Evolutionary conservation across 768 basidiomycete species (phyloP), one percentile per base, ranked within the genome.

Genomic region (Kwoniella sp.): DNA sequence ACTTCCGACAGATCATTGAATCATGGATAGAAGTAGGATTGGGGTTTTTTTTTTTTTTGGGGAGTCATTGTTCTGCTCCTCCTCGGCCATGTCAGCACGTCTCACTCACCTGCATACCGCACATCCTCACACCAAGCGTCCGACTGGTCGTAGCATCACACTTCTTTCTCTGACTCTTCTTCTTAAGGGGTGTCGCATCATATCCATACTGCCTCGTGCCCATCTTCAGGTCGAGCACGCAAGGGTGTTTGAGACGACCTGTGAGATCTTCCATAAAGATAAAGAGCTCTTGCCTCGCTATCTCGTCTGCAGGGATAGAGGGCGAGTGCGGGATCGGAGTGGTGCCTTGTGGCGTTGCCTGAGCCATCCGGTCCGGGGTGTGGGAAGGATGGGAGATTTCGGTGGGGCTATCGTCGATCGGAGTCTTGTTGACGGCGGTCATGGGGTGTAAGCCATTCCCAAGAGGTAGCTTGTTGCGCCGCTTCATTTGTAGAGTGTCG

Each of bases 201-300:
- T 95, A 90, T 22, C 96, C 96, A 81, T 98, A 97, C 82, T 99
- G 96, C 34, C 96, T 85, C 30, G 94, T 97, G n/a, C 96, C 96
- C 96, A 98, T 98, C 84, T 99, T 99, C 73, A 99, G 84, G 81
- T 99, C 96, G 74, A 98, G 86, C 47, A 99, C 95, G 75, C 96
- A 99, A 9, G 96, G 91, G 55, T 86, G 86, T 81, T 90, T 94
- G 75, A 96, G 81, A 34, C 90, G 84, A 26, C 96, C 96, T 1
- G 96, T 99, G 54, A 99, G 83, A 76, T 99, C 96, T 81, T 99
- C 96, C 93, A 99, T 96, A 72, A 98, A 86, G 73, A 99, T 96
- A 77, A 98, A 99, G 79, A 97, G 90, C 76, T 96, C 93, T 81
- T 96, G 94, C 13, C 95, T 87, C 7, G 92, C 88, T 53, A 89